Evolutionary conservation across 129 eudicot species (phyloP).

Genomic region (Sambucus nigra): DNA sequence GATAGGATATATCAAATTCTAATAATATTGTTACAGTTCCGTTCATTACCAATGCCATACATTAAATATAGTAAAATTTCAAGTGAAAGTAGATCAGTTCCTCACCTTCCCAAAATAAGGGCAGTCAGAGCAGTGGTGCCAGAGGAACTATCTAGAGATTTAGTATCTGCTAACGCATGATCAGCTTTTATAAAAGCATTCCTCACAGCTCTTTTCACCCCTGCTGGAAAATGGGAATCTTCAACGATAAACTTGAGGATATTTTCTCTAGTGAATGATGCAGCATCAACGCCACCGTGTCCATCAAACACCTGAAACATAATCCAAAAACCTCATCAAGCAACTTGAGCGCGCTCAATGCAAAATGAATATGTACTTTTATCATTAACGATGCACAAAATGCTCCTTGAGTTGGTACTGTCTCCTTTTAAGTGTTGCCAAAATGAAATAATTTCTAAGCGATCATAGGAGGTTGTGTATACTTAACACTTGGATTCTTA

Average conservation of each 20-base stretch:
- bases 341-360: not conserved
- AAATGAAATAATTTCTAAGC: not conserved
- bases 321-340: not conserved
- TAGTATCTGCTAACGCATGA: constrained; percentile 66
- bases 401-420: no score
- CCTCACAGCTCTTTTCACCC: constrained; percentile 52
- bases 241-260: constrained; percentile 52
- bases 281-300: constrained; percentile 90
- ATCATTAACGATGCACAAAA: no score
- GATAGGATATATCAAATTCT: not conserved
- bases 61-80: not conserved
- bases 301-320: constrained; percentile 74
- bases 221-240: constrained; percentile 55
- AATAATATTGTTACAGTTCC: not conserved
- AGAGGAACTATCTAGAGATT: constrained; percentile 59
- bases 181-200: constrained; percentile 76
- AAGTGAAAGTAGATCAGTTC: not conserved
- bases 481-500: no score
- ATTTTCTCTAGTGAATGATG: constrained; percentile 55
- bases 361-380: not conserved
- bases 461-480: not conserved
- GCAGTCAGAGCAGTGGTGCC: constrained; percentile 82
- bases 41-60: not conserved
- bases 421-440: not conserved
- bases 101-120: constrained; percentile 69